Evolutionary conservation across 2,329 filamentous ascomycete genomes (phyloP).

Genomic region (Neofusicoccum parvum): DNA sequence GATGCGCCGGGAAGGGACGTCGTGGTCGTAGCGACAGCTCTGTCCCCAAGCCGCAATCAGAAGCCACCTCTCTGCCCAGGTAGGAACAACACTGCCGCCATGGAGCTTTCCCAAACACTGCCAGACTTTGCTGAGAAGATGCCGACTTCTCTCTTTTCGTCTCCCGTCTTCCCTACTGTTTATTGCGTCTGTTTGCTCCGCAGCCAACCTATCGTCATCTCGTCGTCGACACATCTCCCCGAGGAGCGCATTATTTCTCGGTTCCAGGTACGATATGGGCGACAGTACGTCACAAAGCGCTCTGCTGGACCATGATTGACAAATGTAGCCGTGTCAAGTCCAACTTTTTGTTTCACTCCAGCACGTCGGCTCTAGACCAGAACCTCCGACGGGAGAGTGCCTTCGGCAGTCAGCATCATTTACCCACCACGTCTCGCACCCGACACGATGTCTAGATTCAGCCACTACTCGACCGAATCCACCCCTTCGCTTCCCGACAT

Average conservation of each 20-base stretch:
- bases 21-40: background rate
- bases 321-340: background rate
- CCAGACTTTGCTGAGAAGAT: background rate
- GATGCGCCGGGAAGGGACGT: background rate
- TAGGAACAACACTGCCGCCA: background rate
- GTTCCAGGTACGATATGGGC: background rate
- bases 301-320: background rate
- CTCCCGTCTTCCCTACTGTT: background rate
- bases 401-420: background rate
- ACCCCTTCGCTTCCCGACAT: background rate
- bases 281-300: background rate
- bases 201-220: background rate
- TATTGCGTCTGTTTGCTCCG: background rate
- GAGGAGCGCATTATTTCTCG: background rate
- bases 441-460: background rate
- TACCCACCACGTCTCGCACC: background rate
- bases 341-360: background rate
- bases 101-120: background rate
- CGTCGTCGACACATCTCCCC: background rate
- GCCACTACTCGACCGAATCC: background rate
- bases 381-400: background rate
- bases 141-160: background rate
- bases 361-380: background rate
- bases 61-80: background rate
- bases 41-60: background rate